Evolutionary conservation across 148 eudicot genomes (phyloP).

Genomic region (Camellia sinensis): DNA sequence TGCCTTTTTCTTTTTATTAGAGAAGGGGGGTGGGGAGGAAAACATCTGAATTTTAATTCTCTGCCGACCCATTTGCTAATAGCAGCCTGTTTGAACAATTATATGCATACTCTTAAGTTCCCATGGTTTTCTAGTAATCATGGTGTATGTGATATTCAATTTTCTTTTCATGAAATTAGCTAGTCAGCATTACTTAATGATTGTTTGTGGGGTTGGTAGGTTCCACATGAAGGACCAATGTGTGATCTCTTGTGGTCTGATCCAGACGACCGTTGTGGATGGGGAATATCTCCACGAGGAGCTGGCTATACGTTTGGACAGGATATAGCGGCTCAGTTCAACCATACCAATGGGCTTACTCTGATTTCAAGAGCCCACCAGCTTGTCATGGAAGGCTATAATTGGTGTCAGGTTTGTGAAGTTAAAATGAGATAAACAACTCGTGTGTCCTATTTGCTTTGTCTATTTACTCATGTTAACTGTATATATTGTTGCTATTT

Average conservation of each 20-base stretch:
- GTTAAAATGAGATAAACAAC: not conserved
- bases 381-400: conserved; percentile 93
- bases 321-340: conserved; percentile 73
- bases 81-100: not conserved
- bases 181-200: not conserved
- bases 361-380: conserved; percentile 92
- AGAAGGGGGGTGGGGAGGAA: too few relatives aligned
- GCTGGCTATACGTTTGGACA: conserved; percentile 96
- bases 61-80: not conserved
- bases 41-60: not conserved
- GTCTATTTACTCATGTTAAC: not conserved
- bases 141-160: not conserved
- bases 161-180: not conserved
- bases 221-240: conserved; percentile 99
- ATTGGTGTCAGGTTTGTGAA: conserved; percentile 84
- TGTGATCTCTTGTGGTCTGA: conserved; percentile 97
- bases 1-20: too few relatives aligned
- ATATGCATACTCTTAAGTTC: not conserved
- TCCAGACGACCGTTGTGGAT: conserved; percentile 96
- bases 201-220: conserved; percentile 36
- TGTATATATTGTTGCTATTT: not conserved
- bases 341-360: conserved; percentile 86
- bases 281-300: conserved; percentile 96
- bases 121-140: not conserved
- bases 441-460: not conserved